Conservation (phyloP, 2,329 filamentous ascomycete species). For the Xylaria sp. region DNA sequence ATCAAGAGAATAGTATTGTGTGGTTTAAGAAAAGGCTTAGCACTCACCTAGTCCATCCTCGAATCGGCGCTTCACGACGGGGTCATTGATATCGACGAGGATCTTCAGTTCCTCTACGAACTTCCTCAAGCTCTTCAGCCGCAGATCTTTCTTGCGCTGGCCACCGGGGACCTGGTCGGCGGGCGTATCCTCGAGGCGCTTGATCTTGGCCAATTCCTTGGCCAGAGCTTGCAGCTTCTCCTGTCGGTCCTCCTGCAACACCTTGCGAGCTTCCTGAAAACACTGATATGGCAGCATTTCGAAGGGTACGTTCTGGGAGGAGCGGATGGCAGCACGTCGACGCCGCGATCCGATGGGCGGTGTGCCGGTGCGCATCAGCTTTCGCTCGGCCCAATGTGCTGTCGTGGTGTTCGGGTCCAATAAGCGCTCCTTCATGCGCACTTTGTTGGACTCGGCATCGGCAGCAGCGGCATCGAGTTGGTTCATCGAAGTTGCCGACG, state of each 20-base stretch:
- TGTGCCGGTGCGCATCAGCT: constrained; percentile 74
- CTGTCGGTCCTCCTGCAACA: constrained; percentile 81
- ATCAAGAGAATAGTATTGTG: neutral
- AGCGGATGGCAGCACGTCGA: constrained; percentile 78
- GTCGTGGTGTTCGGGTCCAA: constrained; percentile 77
- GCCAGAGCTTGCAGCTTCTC: constrained; percentile 83
- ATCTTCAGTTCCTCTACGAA: constrained; percentile 86
- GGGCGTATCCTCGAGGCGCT: constrained; percentile 70
- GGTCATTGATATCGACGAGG: constrained; percentile 93
- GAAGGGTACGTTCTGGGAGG: constrained; percentile 78
- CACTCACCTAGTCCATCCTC: constrained; percentile 86
- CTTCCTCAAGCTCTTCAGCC: constrained; percentile 75
- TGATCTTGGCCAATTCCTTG: constrained; percentile 74
- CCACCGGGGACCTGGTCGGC: constrained; percentile 69
- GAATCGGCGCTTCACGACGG: constrained; percentile 89
- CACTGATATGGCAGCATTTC: constrained; percentile 96
- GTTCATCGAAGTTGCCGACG: constrained; percentile 33
- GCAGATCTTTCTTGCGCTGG: constrained; percentile 71
- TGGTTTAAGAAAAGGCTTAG: neutral
- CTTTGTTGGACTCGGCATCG: constrained; percentile 23
- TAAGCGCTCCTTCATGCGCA: constrained; percentile 54
- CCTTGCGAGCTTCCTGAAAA: constrained; percentile 93
- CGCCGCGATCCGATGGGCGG: constrained; percentile 85
- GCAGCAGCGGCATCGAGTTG: constrained; percentile 35
- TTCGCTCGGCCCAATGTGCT: constrained; percentile 71